Base-by-base conservation (phyloP, 805 yeast species). In the Saturnispora dispora region DNA sequence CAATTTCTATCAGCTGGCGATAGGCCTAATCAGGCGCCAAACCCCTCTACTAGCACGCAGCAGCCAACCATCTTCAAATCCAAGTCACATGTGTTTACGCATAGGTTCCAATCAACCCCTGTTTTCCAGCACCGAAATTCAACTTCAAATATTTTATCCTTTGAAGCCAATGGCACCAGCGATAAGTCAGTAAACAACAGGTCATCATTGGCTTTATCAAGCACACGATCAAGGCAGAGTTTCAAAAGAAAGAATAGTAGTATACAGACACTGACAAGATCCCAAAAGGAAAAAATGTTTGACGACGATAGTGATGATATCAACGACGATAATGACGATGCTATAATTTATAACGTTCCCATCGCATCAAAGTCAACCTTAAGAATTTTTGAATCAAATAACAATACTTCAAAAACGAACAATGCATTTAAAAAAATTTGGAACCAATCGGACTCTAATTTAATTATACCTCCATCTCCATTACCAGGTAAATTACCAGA, bases 341-440 rank as follows among this genome's bases (percentile, higher is more conserved):
- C 72, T 0, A 48, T 71, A 15, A 73, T 77, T 51, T 78, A 76
- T 71, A 77, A 78, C 55, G 79, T 78, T 10, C 83, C 83, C 8
- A 70, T 71, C 61, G 76, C 82, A 2, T 62, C 60, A 25, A 55
- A 61, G 5, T 60, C 71, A 0, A 65, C 69, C 4, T 55, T 66
- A 3, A 56, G 70, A 13, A 56, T 68, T 3, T 60, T 66, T 33
- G 58, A 58, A 18, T 36, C 48, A 23, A 46, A 53, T 41, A 51
- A 58, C 9, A 52, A 48, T 40, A 11, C 33, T 30, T 30, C 33
- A 30, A 52, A 55, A 47, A 57, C 63, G 9, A 48, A 57, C 5
- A 59, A 57, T 8, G 61, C 61, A 7, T 44, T 63, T 45, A 57
- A 57, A 32, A 58, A 60, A 41, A 64, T 63, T 5, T 59, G 65